Conservation (phyloP, 2,329 filamentous ascomycete genomes). For the Exserohilum rostratum region DNA sequence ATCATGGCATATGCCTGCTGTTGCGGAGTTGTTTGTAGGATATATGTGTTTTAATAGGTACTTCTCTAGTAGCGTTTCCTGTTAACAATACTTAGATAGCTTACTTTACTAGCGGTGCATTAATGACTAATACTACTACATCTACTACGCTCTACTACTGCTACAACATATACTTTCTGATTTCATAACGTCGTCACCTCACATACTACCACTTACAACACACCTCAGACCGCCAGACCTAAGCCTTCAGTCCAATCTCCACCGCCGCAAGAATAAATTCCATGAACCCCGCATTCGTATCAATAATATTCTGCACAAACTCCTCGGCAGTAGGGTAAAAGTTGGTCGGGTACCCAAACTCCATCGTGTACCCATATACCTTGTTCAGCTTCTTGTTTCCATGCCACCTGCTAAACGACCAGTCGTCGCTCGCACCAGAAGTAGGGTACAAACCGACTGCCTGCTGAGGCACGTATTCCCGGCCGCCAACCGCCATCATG, state of each 20-base stretch:
- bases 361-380: constrained; percentile 50
- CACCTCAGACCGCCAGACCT: not conserved
- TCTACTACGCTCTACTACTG: not conserved
- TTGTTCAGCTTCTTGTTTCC: constrained; percentile 46
- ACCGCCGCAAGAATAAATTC: constrained; percentile 47
- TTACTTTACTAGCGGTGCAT: not conserved
- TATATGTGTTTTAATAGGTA: not conserved
- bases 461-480: constrained; percentile 41
- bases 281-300: constrained; percentile 53
- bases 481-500: constrained; percentile 45
- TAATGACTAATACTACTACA: not conserved
- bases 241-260: constrained; percentile 40
- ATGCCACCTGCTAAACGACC: constrained; percentile 46
- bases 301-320: constrained; percentile 51
- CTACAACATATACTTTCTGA: constrained; percentile 1
- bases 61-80: not conserved
- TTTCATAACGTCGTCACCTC: constrained; percentile 5
- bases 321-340: constrained; percentile 51
- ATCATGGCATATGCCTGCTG: too few relatives aligned
- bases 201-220: not conserved
- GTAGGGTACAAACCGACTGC: constrained; percentile 49
- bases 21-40: not conserved
- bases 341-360: constrained; percentile 50
- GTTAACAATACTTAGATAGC: not conserved
- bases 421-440: constrained; percentile 48